Base-by-base conservation (phyloP, 768 basidiomycete species). In the Solioccasus polychromus region DNA sequence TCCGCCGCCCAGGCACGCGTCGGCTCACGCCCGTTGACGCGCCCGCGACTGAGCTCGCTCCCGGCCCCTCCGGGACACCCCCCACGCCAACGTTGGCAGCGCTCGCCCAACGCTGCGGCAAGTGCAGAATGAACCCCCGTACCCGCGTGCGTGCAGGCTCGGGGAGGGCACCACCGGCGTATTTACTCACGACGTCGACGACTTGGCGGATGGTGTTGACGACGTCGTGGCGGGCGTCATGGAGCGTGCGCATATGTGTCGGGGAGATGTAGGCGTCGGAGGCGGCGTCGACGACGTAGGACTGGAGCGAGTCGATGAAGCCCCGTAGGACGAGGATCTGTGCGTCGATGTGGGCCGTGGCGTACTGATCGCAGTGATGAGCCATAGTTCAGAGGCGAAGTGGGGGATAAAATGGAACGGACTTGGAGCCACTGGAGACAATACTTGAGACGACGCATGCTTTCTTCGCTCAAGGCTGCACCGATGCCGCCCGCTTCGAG, bases 121-220 rank as follows among this genome's bases (percentile, higher is more conserved):
- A 69, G 35, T 78, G 76, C 12, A 94, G 69, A 32, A 94, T 88
- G 59, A 89, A 88, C 0, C 79, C 76, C 10, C 88, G 71, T 26
- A 93, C 89, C 18, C 80, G 79, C 2, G 71, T 67, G 28, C 84
- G 77, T 0, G 92, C 91, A 7, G 85, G 91, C 60, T 92, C 92
- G 0, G 90, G 92, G 6, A 95, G 74, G 0, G 91, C 87, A 0
- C 85, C 78, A 9, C 92, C 92, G 0, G 92, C 87, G 52, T 93
- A 92, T 49, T 82, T 86, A 46, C 78, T 82, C 15, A 94, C 83
- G 14, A 94, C 85, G 46, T 89, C 87, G 12, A 95, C 91, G 15
- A 92, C 91, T 58, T 92, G 85, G 28, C 89, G 80, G 44, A 95
- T 82, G 23, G 92, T 95, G 35, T 85, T 78, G n/a, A 94, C 86